Evolutionary conservation across 2,329 filamentous ascomycete genomes (phyloP).

Genomic region (Trichoderma arundinaceum): DNA sequence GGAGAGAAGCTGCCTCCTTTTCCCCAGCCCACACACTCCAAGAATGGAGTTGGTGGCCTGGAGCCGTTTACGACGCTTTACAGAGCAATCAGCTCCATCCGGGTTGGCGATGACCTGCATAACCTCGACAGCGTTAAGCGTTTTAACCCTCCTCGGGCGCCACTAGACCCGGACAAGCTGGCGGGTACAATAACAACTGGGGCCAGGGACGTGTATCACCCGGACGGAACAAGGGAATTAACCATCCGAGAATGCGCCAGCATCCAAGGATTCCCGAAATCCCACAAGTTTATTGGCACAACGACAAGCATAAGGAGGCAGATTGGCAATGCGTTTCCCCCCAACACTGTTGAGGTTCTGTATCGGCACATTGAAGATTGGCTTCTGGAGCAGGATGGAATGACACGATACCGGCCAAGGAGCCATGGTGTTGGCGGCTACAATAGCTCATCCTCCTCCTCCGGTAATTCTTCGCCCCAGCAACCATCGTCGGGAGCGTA

Average conservation of each 20-base stretch:
- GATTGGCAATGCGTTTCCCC: constrained; percentile 81
- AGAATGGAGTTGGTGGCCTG: constrained; percentile 44
- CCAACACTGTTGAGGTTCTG: constrained; percentile 57
- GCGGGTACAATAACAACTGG: constrained; percentile 68
- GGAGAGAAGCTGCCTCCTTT: constrained; percentile 73
- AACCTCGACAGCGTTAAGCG: constrained; percentile 41
- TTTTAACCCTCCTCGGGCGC: constrained; percentile 40
- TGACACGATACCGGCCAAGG: constrained; percentile 35
- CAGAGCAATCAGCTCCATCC: constrained; percentile 49
- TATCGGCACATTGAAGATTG: constrained; percentile 56
- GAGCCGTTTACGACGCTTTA: constrained; percentile 53
- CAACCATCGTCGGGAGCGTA: constrained; percentile 25
- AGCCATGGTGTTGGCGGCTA: constrained; percentile 37
- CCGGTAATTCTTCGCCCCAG: constrained; percentile 31
- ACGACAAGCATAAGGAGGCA: constrained; percentile 59
- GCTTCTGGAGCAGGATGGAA: constrained; percentile 52
- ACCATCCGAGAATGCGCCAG: constrained; percentile 71
- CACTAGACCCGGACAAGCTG: constrained; percentile 56
- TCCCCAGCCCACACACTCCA: constrained; percentile 64
- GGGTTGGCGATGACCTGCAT: constrained; percentile 48
- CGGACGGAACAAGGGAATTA: constrained; percentile 64
- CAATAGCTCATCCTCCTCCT: neutral
- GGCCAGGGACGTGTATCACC: constrained; percentile 68
- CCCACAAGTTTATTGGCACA: constrained; percentile 61
- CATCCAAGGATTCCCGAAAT: constrained; percentile 70